Percentiles rank a stretch among this genome's conserved stretches.
Evolutionary conservation across 495 filamentous ascomycete genomes (phyloP).

Genomic region (Talaromyces adpressus): DNA sequence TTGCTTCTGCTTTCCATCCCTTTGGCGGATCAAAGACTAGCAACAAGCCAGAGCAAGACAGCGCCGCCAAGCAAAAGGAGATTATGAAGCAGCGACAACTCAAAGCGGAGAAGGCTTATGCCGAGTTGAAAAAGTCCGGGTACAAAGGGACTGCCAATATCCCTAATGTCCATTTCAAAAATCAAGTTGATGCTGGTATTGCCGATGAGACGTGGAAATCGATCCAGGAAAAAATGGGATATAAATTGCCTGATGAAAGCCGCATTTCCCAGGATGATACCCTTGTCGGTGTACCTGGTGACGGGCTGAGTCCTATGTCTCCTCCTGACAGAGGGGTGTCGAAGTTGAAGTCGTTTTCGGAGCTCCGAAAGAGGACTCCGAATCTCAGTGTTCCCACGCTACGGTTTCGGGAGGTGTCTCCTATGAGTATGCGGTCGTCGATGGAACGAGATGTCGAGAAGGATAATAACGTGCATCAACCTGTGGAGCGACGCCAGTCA

Average conservation of each 20-base stretch:
- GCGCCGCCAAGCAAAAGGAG: conserved; percentile 20
- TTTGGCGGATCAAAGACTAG: conserved; percentile 14
- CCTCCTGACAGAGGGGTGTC: background rate
- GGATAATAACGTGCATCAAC: conserved; percentile 22
- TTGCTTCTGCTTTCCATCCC: conserved; percentile 49
- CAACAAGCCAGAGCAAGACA: conserved; percentile 22
- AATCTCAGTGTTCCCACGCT: conserved; percentile 25
- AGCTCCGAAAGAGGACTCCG: conserved; percentile 28
- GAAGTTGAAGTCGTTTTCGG: conserved; percentile 23
- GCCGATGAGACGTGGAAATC: conserved; percentile 35
- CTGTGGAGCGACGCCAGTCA: conserved; percentile 43
- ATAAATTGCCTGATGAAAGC: conserved; percentile 10
- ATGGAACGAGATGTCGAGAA: conserved; percentile 14
- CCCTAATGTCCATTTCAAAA: background rate
- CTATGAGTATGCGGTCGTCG: conserved; percentile 10
- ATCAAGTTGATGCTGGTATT: conserved; percentile 13
- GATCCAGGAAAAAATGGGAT: conserved; percentile 30
- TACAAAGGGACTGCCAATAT: conserved; percentile 40
- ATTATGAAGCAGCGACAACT: conserved; percentile 29
- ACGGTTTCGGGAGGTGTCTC: conserved; percentile 16
- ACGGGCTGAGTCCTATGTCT: background rate
- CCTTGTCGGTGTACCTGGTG: background rate
- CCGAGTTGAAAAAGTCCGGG: conserved; percentile 53
- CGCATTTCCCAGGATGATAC: conserved; percentile 3
- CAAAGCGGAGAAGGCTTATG: conserved; percentile 51